Percentiles rank a stretch among this genome's conserved stretches.
These are phyloP conservation scores for Boechera stricta DNA, from an alignment of 345 rosid species.

Conservation along the genomic window DNA sequence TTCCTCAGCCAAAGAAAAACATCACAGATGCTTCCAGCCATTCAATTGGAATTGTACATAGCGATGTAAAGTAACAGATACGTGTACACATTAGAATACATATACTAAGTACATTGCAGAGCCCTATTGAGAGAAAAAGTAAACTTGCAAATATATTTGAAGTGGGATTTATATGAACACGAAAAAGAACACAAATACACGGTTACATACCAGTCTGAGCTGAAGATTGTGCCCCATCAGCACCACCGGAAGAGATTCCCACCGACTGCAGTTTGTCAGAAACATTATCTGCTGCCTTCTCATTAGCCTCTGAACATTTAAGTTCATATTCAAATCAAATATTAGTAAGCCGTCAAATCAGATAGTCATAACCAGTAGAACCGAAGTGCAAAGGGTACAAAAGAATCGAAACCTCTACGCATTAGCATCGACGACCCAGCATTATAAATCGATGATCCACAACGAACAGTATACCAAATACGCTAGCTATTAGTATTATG, in stretches of 20 bases:
- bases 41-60: neutral
- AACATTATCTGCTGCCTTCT: conserved; percentile 66
- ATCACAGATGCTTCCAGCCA: conserved; percentile 1
- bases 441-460: too few relatives aligned
- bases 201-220: conserved; percentile 44
- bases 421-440: conserved; percentile 1
- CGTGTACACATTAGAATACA: neutral
- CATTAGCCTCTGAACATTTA: conserved; percentile 59
- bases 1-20: neutral
- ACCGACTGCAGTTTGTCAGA: conserved; percentile 70
- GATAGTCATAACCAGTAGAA: neutral
- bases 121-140: neutral
- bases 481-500: neutral
- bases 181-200: neutral
- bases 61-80: neutral
- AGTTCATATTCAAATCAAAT: neutral
- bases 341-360: neutral
- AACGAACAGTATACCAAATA: neutral
- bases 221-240: conserved; percentile 59
- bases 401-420: neutral
- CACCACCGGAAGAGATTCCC: conserved; percentile 65
- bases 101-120: neutral
- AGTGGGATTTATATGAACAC: neutral
- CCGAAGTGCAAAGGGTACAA: neutral
- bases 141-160: neutral